Evolutionary conservation across 305 asterid genomes (phyloP), one percentile per base, ranked within the genome.

Genomic region (Rubia tinctorum): DNA sequence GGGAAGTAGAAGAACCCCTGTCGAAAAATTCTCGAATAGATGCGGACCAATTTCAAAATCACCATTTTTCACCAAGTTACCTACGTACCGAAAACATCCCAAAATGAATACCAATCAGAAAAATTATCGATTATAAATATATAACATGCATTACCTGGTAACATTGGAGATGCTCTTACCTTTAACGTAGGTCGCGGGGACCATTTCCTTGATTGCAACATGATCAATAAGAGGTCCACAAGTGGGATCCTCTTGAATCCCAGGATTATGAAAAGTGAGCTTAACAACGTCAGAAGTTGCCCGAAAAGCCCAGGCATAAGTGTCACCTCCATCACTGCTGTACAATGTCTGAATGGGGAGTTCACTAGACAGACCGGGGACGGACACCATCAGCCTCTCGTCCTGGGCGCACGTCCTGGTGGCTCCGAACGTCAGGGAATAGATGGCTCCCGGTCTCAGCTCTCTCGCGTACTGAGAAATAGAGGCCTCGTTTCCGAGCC

Each of bases 361-460:
- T 34, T 85, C 76, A 73, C 90, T 84, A 0, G 74, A 80, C 78
- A 79, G 69, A 4, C 92, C 88, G 1, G 86, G 85, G 43, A 85
- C 87, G 0, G 96, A 86, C 6, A 90, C 84, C 56, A 79, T 81
- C 34, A 90, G 77, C 71, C 60, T 88, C 88, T 90, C 97, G 15
- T 92, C 90, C 59, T 90, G 96, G 0, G 93, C 96, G 61, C 97
- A 90, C 2, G 97, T 90, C 70, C 97, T 82, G 1, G 96, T 90
- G 30, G 89, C 90, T 0, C 89, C 89, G 55, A 90, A 90, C 30
- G 96, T 90, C 44, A 92, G 75, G 10, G 86, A 73, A 62, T 90
- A 90, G 42, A 53, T 53, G 0, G 78, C 17, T 1, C 90, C 85
- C 0, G 79, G 75, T 59, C 79, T 90, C 70, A 92, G 30, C 30